Base-by-base conservation (phyloP, 1,139 yeast genomes). In the Schizosaccharomyces versatilis region DNA sequence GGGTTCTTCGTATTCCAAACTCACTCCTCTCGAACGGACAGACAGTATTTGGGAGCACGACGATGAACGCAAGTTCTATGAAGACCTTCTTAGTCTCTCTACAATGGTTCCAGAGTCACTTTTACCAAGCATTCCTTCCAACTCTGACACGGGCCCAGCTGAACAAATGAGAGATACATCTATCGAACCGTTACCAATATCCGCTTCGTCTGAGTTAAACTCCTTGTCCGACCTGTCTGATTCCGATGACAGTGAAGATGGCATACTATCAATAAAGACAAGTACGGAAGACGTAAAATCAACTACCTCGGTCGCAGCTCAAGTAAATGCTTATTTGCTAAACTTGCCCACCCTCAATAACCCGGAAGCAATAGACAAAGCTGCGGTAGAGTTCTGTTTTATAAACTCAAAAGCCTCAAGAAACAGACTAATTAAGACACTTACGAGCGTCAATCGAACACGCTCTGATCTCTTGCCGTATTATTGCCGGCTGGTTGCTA, bases 321-420 rank as follows among this genome's bases (percentile, higher is more conserved):
- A 51, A 55, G 58, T 57, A 24, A 62, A 53, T 53, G 56, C 47
- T 41, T 57, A 56, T 40, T 60, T 56, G 32, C 15, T 54, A 12
- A 56, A 61, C 7, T 53, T 62, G 15, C 57, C 77, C 53, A 64
- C 65, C 1, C 71, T 73, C 0, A 66, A 68, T 2, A 68, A 73
- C 1, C 74, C 74, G 9, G 73, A 74, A 42, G 75, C 72, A 14
- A 70, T 83, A 41, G 88, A 83, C 60, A 67, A 69, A 9, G 65
- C 79, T n/a, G 79, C 78, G 0, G 60, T 67, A 5, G 73, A 73
- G n/a, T 84, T 79, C 64, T 75, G 81, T 70, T 61, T 63, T 8
- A 68, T 84, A 41, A 77, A 81, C 62, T 84, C 83, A 62, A 84
- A 81, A 64, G 88, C 94, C 0, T 79, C 94, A 1, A 74, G 75